Percentiles rank a stretch among this genome's conserved stretches.
phyloP scores from a whole-genome alignment of 2,329 filamentous ascomycete species.

The Exophiala sp. region DNA sequence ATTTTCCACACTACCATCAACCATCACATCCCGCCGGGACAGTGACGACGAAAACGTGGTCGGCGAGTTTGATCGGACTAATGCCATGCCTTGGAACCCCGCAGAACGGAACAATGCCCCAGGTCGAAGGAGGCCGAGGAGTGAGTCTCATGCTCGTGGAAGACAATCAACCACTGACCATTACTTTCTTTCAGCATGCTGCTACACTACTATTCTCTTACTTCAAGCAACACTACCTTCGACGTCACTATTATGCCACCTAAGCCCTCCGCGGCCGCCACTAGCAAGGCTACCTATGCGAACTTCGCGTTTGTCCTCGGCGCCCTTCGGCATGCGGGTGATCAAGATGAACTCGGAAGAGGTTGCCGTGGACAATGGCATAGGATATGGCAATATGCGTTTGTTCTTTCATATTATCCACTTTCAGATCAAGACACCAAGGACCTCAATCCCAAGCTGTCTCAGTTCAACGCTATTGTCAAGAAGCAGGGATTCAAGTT shows the following conservation, averaged over 20 bases:
- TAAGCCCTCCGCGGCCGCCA: background rate
- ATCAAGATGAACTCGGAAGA: slow-evolving; percentile 20
- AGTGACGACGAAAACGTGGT: background rate
- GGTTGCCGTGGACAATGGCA: slow-evolving; percentile 20
- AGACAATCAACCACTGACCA: background rate
- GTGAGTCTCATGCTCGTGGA: slow-evolving; percentile 1
- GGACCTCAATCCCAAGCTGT: background rate
- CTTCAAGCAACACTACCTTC: background rate
- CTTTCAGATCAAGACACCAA: background rate
- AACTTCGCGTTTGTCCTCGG: slow-evolving; percentile 16
- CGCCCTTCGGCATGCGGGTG: slow-evolving; percentile 17
- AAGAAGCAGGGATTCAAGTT: slow-evolving; percentile 7
- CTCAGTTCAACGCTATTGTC: slow-evolving; percentile 7
- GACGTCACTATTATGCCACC: slow-evolving; percentile 4
- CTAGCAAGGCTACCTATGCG: background rate
- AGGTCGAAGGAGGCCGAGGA: slow-evolving; percentile 11
- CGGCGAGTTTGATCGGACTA: background rate
- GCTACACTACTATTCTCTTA: background rate
- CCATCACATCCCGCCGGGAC: background rate
- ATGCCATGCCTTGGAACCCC: background rate
- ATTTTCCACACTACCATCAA: background rate
- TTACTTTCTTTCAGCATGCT: too few relatives aligned
- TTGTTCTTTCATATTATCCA: slow-evolving; percentile 1
- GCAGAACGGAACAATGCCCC: background rate
- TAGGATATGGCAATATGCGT: slow-evolving; percentile 20